These are phyloP conservation scores for Magnaporthiopsis rhizophila DNA, from an alignment of 2,329 filamentous ascomycete genomes.

Conservation along the genomic window DNA sequence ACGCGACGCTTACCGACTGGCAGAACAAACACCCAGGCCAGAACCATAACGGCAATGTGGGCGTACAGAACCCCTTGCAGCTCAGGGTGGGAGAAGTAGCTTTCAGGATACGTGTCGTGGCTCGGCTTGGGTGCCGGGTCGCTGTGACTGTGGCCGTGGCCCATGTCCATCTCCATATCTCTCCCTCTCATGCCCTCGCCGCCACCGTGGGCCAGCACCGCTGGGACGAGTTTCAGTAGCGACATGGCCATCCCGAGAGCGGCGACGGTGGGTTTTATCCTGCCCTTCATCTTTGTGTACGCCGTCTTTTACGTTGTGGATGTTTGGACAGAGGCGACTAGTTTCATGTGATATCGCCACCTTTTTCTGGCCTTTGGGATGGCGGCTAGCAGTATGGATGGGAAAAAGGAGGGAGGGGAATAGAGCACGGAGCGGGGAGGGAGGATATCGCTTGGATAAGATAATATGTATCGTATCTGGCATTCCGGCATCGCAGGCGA, in stretches of 20 bases:
- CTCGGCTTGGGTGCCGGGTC: conserved; percentile 15
- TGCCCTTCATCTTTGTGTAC: neutral
- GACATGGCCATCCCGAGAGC: neutral
- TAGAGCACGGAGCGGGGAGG: neutral
- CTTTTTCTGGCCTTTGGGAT: neutral
- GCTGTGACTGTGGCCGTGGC: conserved; percentile 1
- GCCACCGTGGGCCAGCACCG: conserved; percentile 21
- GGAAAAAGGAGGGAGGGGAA: neutral
- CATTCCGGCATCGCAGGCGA: no score
- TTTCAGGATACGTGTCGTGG: conserved; percentile 31
- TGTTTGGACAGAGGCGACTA: neutral
- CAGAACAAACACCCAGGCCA: conserved; percentile 65
- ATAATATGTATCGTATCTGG: neutral
- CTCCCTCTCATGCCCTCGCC: conserved; percentile 13
- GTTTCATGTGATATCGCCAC: neutral
- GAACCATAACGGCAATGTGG: conserved; percentile 62
- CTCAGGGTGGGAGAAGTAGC: conserved; percentile 51
- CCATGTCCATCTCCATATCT: conserved; percentile 17
- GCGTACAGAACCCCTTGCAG: conserved; percentile 52
- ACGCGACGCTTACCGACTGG: conserved; percentile 66
- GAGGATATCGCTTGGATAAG: neutral
- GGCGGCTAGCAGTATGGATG: neutral
- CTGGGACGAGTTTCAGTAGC: conserved; percentile 18
- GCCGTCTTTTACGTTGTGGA: neutral
- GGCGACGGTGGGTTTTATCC: neutral